These are phyloP conservation scores for Fistulifera pelliculosa DNA, from an alignment of 108 stramenopile species.

Conservation along the genomic window DNA sequence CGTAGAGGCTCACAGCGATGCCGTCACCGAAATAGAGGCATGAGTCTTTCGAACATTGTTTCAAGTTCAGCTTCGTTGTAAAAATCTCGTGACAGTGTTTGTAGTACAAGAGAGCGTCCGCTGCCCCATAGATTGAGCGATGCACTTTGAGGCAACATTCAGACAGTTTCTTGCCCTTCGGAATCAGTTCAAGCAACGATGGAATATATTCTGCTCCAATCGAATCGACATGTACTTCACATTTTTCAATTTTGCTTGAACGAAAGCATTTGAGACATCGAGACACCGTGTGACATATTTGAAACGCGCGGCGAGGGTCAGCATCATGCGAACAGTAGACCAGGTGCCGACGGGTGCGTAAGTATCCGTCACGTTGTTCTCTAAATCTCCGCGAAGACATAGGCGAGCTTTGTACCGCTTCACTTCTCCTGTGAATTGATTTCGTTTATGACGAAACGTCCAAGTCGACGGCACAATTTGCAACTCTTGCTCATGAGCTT, in stretches of 20 bases:
- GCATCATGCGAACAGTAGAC: constrained; percentile 10
- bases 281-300: background rate
- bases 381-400: constrained; percentile 34
- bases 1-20: constrained; percentile 24
- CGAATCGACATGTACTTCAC: background rate
- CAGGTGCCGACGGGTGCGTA: constrained; percentile 17
- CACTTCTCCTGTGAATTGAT: constrained; percentile 25
- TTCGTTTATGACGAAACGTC: constrained; percentile 35
- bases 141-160: background rate
- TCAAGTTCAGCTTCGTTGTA: constrained; percentile 8
- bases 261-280: constrained; percentile 1
- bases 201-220: background rate
- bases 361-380: constrained; percentile 21
- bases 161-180: background rate
- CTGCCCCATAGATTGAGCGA: constrained; percentile 7
- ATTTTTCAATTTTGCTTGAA: background rate
- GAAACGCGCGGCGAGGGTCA: background rate
- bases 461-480: constrained; percentile 33
- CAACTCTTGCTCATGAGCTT: background rate
- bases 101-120: constrained; percentile 16
- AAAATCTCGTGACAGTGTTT: constrained; percentile 7
- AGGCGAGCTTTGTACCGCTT: constrained; percentile 38
- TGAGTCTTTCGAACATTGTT: constrained; percentile 19
- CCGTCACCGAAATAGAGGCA: constrained; percentile 25
- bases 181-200: too few species aligned